Conservation (phyloP, 805 yeast genomes). For the Sugiyamaella floridensis region DNA sequence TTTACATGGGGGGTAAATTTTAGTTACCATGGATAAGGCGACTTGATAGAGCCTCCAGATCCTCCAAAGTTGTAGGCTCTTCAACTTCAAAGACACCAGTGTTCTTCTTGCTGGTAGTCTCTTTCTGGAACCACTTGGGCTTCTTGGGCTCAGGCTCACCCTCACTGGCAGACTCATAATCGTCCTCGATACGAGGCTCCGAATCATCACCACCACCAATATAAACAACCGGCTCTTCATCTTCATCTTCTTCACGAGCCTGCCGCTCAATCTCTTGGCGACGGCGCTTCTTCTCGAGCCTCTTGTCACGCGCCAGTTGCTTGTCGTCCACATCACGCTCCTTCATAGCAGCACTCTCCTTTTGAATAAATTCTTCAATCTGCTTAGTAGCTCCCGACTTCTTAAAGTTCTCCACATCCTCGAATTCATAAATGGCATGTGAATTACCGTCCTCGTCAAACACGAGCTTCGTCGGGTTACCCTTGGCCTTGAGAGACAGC, state of each 20-base stretch:
- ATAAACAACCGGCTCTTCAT: conserved; percentile 27
- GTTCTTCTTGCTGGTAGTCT: conserved; percentile 24
- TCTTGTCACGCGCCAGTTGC: conserved; percentile 63
- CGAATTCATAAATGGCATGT: conserved; percentile 85
- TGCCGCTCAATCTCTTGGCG: conserved; percentile 73
- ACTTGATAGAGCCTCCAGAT: conserved; percentile 62
- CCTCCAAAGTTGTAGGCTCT: conserved; percentile 87
- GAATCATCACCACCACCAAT: conserved; percentile 23
- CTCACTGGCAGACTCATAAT: conserved; percentile 18
- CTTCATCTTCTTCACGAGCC: conserved; percentile 29
- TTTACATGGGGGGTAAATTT: not conserved
- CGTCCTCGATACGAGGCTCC: conserved; percentile 15
- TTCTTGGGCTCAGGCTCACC: conserved; percentile 30
- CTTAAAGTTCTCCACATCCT: conserved; percentile 80
- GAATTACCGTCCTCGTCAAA: conserved; percentile 95
- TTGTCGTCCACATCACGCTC: conserved; percentile 74
- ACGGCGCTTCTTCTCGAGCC: conserved; percentile 80
- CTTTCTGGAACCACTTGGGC: conserved; percentile 36
- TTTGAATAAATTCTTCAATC: conserved; percentile 56
- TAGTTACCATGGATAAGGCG: conserved; percentile 4
- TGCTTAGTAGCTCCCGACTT: conserved; percentile 61
- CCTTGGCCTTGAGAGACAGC: conserved; percentile 50
- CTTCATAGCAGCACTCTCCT: conserved; percentile 64
- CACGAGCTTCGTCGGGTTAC: conserved; percentile 67
- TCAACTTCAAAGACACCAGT: conserved; percentile 61